Evolutionary conservation across 2,329 filamentous ascomycete genomes (phyloP).

Genomic region (Chaetomiaceae sp.): DNA sequence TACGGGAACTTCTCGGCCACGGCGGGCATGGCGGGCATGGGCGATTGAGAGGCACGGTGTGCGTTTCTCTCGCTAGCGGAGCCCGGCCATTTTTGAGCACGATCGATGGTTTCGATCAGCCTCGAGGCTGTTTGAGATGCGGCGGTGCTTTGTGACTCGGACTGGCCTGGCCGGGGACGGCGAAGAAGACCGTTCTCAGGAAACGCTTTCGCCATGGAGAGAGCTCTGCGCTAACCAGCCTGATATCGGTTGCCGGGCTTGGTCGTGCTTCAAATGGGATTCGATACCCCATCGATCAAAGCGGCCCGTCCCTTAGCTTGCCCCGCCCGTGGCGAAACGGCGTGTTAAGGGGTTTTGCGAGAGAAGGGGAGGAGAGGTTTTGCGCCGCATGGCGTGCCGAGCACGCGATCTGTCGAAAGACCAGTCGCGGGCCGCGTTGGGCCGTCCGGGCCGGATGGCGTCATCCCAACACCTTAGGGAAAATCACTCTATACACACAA

Average conservation of each 20-base stretch:
- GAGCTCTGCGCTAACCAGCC: too few species aligned
- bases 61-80: too few species aligned
- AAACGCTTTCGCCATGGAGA: too few species aligned
- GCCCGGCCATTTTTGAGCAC: too few species aligned
- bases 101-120: too few species aligned
- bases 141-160: too few species aligned
- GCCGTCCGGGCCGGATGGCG: conserved; percentile 3
- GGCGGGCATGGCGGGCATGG: conserved; percentile 27
- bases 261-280: too few species aligned
- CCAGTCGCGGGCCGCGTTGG: conserved; percentile 2
- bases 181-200: too few species aligned
- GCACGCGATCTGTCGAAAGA: conserved; percentile 12
- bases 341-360: neutral
- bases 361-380: neutral
- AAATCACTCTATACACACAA: neutral
- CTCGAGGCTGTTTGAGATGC: too few species aligned
- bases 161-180: too few species aligned
- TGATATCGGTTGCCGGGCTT: too few species aligned
- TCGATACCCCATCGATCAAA: neutral
- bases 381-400: conserved; percentile 13
- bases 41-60: too few species aligned
- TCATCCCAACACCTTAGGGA: neutral
- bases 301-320: neutral
- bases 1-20: conserved; percentile 37
- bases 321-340: neutral